Conservation (phyloP, 2,329 filamentous ascomycete genomes). For the Penicillium sp. region DNA sequence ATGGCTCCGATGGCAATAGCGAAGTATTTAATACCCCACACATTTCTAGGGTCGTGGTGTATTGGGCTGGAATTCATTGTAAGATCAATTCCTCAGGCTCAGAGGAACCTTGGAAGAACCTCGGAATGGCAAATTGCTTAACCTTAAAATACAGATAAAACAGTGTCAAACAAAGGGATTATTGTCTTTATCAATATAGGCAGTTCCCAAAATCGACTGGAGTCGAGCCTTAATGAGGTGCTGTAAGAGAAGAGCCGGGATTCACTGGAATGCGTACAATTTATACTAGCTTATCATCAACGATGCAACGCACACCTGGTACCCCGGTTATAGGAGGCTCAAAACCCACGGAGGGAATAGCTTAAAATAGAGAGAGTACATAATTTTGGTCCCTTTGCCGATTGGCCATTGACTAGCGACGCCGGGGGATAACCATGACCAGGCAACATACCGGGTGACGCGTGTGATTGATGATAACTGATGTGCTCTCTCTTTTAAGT, state of each 20-base stretch:
- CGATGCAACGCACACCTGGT: not conserved
- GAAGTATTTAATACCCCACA: slow-evolving; percentile 12
- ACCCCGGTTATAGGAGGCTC: not conserved
- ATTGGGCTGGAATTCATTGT: slow-evolving; percentile 9
- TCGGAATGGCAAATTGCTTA: not conserved
- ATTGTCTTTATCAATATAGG: not conserved
- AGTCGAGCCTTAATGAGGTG: not conserved
- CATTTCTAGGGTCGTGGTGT: slow-evolving; percentile 4
- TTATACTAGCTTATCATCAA: not conserved
- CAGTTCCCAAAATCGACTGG: not conserved
- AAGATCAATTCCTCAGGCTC: not conserved
- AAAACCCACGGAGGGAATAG: not conserved
- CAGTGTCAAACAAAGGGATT: no score
- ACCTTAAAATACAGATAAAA: no score
- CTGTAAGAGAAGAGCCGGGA: not conserved
- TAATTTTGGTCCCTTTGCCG: no score
- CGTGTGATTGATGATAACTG: no score
- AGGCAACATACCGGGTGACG: no score
- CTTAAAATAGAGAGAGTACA: slow-evolving; percentile 7
- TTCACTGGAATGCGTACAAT: not conserved
- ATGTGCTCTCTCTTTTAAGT: no score
- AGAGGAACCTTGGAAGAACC: not conserved
- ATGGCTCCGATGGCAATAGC: slow-evolving; percentile 9
- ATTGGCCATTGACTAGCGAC: no score
- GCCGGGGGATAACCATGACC: no score